Evolutionary conservation across 1,284 basidiomycete species (phyloP).

Genomic region (Boletus sp.): DNA sequence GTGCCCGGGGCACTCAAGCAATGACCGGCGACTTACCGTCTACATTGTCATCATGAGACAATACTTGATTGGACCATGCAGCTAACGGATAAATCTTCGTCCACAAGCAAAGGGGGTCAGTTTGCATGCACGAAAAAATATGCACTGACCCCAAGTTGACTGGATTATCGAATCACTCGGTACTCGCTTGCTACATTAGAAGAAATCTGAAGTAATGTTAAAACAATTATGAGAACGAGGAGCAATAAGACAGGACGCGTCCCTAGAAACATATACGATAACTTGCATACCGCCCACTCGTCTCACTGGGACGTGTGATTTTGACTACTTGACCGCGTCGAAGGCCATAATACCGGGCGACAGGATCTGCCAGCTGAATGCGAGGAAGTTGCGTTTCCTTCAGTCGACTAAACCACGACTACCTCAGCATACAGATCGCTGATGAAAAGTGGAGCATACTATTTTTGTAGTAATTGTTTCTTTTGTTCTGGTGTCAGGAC

Average conservation of each 20-base stretch:
- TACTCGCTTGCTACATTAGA: constrained; percentile 16
- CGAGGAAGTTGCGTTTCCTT: constrained; percentile 98
- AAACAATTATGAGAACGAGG: constrained; percentile 2
- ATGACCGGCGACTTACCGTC: no score
- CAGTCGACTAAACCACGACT: constrained; percentile 63
- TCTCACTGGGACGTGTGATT: constrained; percentile 96
- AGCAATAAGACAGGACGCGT: constrained; percentile 8
- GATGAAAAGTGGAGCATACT: constrained; percentile 53
- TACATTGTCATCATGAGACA: not conserved
- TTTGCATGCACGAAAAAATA: not conserved
- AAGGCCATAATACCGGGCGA: constrained; percentile 96
- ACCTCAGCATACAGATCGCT: constrained; percentile 8
- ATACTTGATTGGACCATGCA: no score
- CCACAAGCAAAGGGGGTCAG: not conserved
- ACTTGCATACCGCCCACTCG: constrained; percentile 90
- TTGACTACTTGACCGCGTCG: constrained; percentile 96
- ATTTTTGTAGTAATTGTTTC: constrained; percentile 82
- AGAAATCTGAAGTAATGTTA: constrained; percentile 5
- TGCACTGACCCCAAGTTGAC: constrained; percentile 1
- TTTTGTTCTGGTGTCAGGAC: constrained; percentile 88
- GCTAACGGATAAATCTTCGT: no score
- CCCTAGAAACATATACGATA: constrained; percentile 81
- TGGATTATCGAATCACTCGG: constrained; percentile 2
- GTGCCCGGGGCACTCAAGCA: no score
- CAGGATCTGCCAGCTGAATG: constrained; percentile 94